These are phyloP conservation scores for Medicago lupulina DNA, from an alignment of 306 rosid genomes.

Conservation along the genomic window DNA sequence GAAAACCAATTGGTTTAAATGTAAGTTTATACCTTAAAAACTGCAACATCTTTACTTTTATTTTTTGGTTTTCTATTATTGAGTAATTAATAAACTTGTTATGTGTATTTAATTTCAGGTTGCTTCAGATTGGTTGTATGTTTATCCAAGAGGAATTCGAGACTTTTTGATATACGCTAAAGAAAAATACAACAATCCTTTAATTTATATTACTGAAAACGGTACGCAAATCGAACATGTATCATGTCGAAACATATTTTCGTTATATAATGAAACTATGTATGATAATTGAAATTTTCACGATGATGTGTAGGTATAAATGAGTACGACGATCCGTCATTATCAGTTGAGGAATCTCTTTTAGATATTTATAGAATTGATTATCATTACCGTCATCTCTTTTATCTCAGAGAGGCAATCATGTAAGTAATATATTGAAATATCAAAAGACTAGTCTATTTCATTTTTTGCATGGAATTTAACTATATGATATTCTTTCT, in stretches of 20 bases:
- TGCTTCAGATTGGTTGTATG: constrained; percentile 55
- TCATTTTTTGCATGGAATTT: neutral
- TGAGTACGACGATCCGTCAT: constrained; percentile 52
- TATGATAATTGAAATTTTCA: neutral
- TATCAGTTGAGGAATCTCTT: constrained; percentile 53
- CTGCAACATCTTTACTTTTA: too few relatives aligned
- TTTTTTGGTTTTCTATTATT: neutral
- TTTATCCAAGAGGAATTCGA: constrained; percentile 62
- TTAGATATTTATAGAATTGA: constrained; percentile 56
- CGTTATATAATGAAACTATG: neutral
- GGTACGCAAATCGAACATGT: constrained; percentile 35
- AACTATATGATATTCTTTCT: neutral
- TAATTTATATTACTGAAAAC: constrained; percentile 67
- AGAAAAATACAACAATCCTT: constrained; percentile 54
- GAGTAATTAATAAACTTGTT: neutral
- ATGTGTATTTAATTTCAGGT: constrained; percentile 34
- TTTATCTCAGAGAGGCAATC: constrained; percentile 52
- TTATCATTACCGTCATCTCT: constrained; percentile 54
- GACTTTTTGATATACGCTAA: constrained; percentile 51
- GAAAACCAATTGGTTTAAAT: constrained; percentile 40
- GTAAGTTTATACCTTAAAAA: neutral
- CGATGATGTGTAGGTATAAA: constrained; percentile 48
- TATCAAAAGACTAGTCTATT: neutral
- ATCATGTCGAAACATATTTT: neutral
- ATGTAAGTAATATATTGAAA: constrained; percentile 41